These are phyloP conservation scores for Sparassis latifolia DNA, from an alignment of 1,284 basidiomycete genomes.

Conservation along the genomic window DNA sequence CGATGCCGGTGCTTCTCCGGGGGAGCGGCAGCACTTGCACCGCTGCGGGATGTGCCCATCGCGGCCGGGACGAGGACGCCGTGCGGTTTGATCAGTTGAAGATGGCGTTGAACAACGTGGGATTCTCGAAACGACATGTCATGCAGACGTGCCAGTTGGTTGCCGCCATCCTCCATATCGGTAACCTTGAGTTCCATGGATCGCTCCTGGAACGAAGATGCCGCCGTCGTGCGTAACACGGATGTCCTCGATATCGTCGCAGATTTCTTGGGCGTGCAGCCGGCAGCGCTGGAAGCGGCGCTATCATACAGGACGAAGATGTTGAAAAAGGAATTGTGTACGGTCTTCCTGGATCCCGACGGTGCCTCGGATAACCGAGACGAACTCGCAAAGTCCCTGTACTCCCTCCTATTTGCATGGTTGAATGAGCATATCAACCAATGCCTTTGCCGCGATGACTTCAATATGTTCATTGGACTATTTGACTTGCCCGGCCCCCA, in stretches of 20 bases:
- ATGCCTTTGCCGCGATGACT: slow-evolving; percentile 87
- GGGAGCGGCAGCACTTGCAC: slow-evolving; percentile 85
- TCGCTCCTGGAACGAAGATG: slow-evolving; percentile 76
- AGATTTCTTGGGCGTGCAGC: slow-evolving; percentile 84
- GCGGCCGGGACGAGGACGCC: slow-evolving; percentile 64
- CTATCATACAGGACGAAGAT: slow-evolving; percentile 91
- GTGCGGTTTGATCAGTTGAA: slow-evolving; percentile 89
- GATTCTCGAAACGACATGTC: slow-evolving; percentile 88
- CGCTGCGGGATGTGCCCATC: slow-evolving; percentile 25
- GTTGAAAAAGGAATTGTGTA: slow-evolving; percentile 92
- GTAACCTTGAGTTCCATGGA: slow-evolving; percentile 94
- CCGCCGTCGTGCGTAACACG: slow-evolving; percentile 78
- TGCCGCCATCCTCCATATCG: slow-evolving; percentile 92
- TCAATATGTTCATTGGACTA: slow-evolving; percentile 88
- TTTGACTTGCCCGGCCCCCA: slow-evolving; percentile 95
- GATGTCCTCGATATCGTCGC: slow-evolving; percentile 80
- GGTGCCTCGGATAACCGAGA: slow-evolving; percentile 90
- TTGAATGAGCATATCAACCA: slow-evolving; percentile 95
- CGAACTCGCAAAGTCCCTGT: slow-evolving; percentile 88
- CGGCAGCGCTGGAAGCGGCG: slow-evolving; percentile 73
- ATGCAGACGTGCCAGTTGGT: slow-evolving; percentile 93
- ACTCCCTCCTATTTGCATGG: slow-evolving; percentile 95
- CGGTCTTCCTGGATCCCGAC: slow-evolving; percentile 92
- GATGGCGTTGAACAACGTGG: slow-evolving; percentile 87
- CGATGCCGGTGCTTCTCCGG: slow-evolving; percentile 80